Conservation (phyloP, 1,284 basidiomycete genomes). For the Boletus sp. region DNA sequence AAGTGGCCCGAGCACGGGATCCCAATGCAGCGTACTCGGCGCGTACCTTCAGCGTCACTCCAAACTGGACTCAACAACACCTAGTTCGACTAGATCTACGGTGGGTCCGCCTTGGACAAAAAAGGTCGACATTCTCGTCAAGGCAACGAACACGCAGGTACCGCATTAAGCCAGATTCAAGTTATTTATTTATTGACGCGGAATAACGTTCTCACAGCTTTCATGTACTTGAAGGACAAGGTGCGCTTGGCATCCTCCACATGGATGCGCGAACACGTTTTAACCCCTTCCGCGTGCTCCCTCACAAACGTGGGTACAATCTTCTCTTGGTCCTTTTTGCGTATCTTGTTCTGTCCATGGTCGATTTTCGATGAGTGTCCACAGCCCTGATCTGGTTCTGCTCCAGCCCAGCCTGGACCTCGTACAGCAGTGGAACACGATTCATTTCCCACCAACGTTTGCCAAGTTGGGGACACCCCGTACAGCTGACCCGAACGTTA, state of each 20-base stretch:
- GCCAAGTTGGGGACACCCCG: neutral
- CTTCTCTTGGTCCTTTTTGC: conserved; percentile 4
- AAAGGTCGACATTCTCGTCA: conserved; percentile 14
- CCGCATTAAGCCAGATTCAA: neutral
- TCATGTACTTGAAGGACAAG: neutral
- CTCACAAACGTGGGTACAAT: conserved; percentile 7
- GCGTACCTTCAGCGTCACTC: neutral
- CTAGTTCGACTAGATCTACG: conserved; percentile 6
- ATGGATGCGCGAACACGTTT: conserved; percentile 7
- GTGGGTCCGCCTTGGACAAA: neutral
- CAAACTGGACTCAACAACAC: neutral
- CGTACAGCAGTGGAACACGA: conserved; percentile 4
- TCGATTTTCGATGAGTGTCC: neutral
- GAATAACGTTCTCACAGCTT: neutral
- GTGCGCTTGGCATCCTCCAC: neutral
- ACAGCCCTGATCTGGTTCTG: conserved; percentile 1
- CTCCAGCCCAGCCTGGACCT: conserved; percentile 4
- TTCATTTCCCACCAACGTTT: neutral
- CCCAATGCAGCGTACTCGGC: neutral
- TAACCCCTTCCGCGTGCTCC: conserved; percentile 8
- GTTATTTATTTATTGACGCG: no score
- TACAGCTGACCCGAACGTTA: conserved; percentile 1
- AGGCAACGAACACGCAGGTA: neutral
- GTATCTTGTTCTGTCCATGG: conserved; percentile 4
- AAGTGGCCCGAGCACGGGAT: neutral